Evolutionary conservation across 2,329 filamentous ascomycete genomes (phyloP).

Genomic region (Fusarium albidum): DNA sequence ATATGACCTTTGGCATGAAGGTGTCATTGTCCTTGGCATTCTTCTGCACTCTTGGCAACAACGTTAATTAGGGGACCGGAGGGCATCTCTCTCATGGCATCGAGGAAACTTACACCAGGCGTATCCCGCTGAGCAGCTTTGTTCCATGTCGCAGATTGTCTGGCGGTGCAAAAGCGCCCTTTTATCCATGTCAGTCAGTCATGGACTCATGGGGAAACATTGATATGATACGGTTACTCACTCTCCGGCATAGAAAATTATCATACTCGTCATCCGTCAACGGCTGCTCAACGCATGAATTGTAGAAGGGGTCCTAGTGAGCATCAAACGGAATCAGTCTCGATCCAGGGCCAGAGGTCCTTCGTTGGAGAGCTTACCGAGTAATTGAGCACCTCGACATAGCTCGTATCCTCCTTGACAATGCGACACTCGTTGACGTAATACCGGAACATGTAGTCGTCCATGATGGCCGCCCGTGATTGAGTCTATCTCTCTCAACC

Average conservation of each 20-base stretch:
- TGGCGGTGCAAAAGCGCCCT: constrained; percentile 63
- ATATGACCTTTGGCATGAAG: constrained; percentile 64
- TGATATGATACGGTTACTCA: too few species aligned
- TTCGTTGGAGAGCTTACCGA: constrained; percentile 56
- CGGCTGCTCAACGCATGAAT: constrained; percentile 60
- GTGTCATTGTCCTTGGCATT: constrained; percentile 65
- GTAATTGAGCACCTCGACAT: constrained; percentile 67
- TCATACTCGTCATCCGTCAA: constrained; percentile 64
- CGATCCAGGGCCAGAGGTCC: background rate
- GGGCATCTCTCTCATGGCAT: background rate
- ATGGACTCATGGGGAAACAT: too few species aligned
- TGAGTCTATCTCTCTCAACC: background rate
- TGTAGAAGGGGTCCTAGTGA: constrained; percentile 58
- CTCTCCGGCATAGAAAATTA: constrained; percentile 61
- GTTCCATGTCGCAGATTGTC: constrained; percentile 52
- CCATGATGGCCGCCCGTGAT: constrained; percentile 51
- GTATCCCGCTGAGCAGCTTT: constrained; percentile 58
- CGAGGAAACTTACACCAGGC: constrained; percentile 59
- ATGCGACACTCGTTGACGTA: constrained; percentile 57
- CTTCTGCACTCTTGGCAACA: constrained; percentile 58
- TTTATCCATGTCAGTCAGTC: background rate
- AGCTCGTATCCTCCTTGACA: constrained; percentile 61
- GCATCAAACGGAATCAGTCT: background rate
- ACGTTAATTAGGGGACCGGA: constrained; percentile 5
- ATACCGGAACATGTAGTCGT: constrained; percentile 64